Percentiles rank a stretch among this genome's conserved stretches.
Conservation (phyloP, 257 asterid species). For the Rehmannia glutinosa region DNA sequence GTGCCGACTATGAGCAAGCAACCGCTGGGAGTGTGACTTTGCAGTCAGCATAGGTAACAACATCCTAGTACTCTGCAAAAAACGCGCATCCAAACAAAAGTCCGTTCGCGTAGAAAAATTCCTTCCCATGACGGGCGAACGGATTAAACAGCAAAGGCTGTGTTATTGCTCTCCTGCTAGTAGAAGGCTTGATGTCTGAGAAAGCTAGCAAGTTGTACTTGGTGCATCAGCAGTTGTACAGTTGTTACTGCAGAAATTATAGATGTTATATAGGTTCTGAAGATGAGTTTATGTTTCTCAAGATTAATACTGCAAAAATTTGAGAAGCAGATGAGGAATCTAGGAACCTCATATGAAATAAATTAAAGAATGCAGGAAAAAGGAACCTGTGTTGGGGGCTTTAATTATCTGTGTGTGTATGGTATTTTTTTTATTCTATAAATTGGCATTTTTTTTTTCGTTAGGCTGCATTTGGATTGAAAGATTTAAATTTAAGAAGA, state of each 20-base stretch:
- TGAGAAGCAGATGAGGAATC: neutral
- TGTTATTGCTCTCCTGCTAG: too few species aligned
- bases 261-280: neutral
- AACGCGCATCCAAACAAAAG: neutral
- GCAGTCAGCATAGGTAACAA: slow-evolving; percentile 49
- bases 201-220: neutral
- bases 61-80: neutral
- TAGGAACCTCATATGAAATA: too few species aligned
- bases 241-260: slow-evolving; percentile 25
- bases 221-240: slow-evolving; percentile 26
- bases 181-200: neutral
- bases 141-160: neutral
- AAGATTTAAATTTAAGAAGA: too few species aligned
- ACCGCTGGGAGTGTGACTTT: slow-evolving; percentile 54
- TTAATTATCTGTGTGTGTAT: too few species aligned
- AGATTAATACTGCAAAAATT: neutral
- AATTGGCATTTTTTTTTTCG: too few species aligned
- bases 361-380: too few species aligned
- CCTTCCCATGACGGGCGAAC: neutral
- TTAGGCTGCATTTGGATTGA: too few species aligned
- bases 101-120: neutral
- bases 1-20: slow-evolving; percentile 64
- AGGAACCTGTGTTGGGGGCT: too few species aligned
- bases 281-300: neutral
- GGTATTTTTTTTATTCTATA: too few species aligned